Base-by-base conservation (phyloP, 495 filamentous ascomycete species). In the Aspergillus carlsbadensis region DNA sequence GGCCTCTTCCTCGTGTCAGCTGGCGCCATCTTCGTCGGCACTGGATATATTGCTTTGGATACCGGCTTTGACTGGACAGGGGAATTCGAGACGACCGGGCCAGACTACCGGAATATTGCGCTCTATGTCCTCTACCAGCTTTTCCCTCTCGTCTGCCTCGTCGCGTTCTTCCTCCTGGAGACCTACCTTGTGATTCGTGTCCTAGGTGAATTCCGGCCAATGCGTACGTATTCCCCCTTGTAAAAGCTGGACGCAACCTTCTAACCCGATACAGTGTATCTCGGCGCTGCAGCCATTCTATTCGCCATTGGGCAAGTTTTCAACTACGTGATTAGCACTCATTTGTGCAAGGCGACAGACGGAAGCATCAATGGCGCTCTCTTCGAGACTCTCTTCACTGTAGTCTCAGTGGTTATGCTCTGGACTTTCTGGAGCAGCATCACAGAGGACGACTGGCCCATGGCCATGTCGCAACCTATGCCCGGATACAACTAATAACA, bases 381-480 rank as follows among this genome's bases (percentile, higher is more conserved):
- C 2, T 99, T 99, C 69, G 85, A 96, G 70, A 97, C 93, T 0
- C 77, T 96, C 15, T 97, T 98, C 75, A 97, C 91, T 0, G 75
- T 97, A 0, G 70, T 91, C 13, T 78, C 92, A 2, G 91, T 98
- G 7, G 80, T 88, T 13, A 82, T 81, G 71, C 65, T 96, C 45
- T 99, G 93, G 93, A 65, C 88, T 59, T 99, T 99, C 79, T 98
- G 95, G 94, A 93, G 90, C 37, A 96, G 91, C 76, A 99, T 99
- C 65, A 99, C 94, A 5, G 94, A 99, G 74, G 94, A 99, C 65
- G 93, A 97, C 75, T 99, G 94, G 94, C 91, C 94, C 1, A 82
- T 87, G 78, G 84, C 86, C 13, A 33, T 58, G 46, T 69, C 54
- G 17, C 68, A 14, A 64, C 58, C 52, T 70, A 69, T 18, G 64